Base-by-base conservation (phyloP, 352 stramenopile species). In the Peronospora farinosa region DNA sequence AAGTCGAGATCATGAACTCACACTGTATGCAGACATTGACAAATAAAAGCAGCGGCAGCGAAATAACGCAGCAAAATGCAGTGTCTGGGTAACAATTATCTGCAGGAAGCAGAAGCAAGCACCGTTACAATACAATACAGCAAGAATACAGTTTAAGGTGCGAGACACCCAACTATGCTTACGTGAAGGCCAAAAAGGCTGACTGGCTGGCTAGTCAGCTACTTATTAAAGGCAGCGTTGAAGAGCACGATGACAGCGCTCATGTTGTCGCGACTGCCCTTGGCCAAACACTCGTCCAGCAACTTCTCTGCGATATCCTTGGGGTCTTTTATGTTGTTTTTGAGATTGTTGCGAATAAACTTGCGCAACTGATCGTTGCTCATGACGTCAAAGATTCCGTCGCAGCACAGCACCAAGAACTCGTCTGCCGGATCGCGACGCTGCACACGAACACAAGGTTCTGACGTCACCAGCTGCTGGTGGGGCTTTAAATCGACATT, bases 331-430 rank as follows among this genome's bases (percentile, higher is more conserved):
- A 65, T 35, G 3, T 55, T 63, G 27, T 39, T 72, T 49, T 86
- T 86, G 42, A 91, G 63, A 58, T 90, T 88, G 56, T 58, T 60
- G 5, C 79, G 77, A 17, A 96, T 84, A 48, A 96, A 97, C 59
- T 94, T 88, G 39, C 90, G 80, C 45, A 92, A 68, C 67, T 97
- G 86, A 62, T 97, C 84, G 62, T 97, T 95, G 57, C 72, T 92
- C 84, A 97, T 97, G 27, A 97, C 92, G 54, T 98, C 92, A 67
- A 89, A 97, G 47, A 98, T 91, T 47, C 92, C 92, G 54, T 98
- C 92, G 53, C 89, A 98, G 39, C 78, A 87, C 12, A 98, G 72
- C 44, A 96, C 68, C 12, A 97, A 67, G 54, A 97, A 96, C 63
- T 97, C 84, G 59, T 98, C 91, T 3, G 92, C 67, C 5, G 70